Evolutionary conservation across 768 basidiomycete genomes (phyloP).

Genomic region (Pleurotus sapidus): DNA sequence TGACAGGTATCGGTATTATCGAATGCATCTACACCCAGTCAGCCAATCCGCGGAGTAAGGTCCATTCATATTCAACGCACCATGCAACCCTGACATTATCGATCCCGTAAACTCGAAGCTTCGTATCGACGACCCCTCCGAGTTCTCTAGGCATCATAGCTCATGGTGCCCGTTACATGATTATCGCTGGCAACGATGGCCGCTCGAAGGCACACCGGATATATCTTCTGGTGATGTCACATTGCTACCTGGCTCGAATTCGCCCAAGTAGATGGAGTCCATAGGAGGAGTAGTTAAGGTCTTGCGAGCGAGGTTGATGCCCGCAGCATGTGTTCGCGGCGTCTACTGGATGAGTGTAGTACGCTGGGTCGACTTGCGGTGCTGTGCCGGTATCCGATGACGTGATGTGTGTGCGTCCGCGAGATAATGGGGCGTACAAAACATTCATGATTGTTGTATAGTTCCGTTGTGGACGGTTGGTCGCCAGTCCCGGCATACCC

Average conservation of each 20-base stretch:
- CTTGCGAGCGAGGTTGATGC: slow-evolving; percentile 26
- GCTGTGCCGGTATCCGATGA: slow-evolving; percentile 36
- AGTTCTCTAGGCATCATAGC: slow-evolving; percentile 36
- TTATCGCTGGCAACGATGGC: slow-evolving; percentile 25
- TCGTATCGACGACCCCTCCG: slow-evolving; percentile 35
- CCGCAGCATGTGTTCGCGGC: slow-evolving; percentile 26
- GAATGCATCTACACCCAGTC: slow-evolving; percentile 23
- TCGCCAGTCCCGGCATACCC: slow-evolving; percentile 29
- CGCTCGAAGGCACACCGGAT: slow-evolving; percentile 21
- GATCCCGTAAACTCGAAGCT: slow-evolving; percentile 32
- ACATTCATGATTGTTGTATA: slow-evolving; percentile 30
- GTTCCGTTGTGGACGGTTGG: slow-evolving; percentile 21
- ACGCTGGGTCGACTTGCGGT: slow-evolving; percentile 51
- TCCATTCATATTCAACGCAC: slow-evolving; percentile 10
- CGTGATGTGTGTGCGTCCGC: slow-evolving; percentile 44
- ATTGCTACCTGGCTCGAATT: slow-evolving; percentile 27
- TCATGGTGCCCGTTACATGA: slow-evolving; percentile 32
- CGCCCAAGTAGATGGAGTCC: slow-evolving; percentile 23
- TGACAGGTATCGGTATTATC: slow-evolving; percentile 30
- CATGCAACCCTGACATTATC: slow-evolving; percentile 32
- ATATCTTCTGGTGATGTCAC: slow-evolving; percentile 16
- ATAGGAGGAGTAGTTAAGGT: slow-evolving; percentile 27
- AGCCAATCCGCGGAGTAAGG: not conserved
- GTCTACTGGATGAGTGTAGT: slow-evolving; percentile 31
- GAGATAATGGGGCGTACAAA: slow-evolving; percentile 34